Evolutionary conservation across 192 early-diverging fungal species (phyloP), one percentile per base, ranked within the genome.

Genomic region (Coemansia aciculifera): DNA sequence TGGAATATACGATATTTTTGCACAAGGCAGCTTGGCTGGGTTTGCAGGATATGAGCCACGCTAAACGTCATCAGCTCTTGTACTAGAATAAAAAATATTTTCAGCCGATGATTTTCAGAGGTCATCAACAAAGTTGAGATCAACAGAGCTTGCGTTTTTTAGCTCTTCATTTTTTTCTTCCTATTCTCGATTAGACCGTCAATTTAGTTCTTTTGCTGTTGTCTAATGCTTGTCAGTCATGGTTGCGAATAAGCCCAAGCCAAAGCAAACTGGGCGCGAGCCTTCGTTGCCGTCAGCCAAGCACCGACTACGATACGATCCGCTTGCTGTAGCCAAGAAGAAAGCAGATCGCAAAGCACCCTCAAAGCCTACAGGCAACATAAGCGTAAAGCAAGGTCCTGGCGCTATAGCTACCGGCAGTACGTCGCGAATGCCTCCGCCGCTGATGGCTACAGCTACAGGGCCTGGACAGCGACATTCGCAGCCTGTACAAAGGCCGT

Each of bases 1-100:
- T 27, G 5, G 46, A 21, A 21, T 21, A 48, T 19, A 21, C 43
- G 51, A 38, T 62, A 34, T 54, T 71, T 60, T 48, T 73, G 60
- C 38, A 17, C 60, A 24, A 6, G 0, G 0, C 8, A 59, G 27
- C 29, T 59, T 29, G 9, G 21, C 21, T 21, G 21, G 21, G 21
- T 21, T 21, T 21, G 21, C 21, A 21, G 21, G 27, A 27, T 27
- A 27, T 27, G 27, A 27, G 27, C 27, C 27, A 27, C 27, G n/a
- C 57, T 29, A 59, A 27, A 36, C 59, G 38, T 61, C 59, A 39
- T 61, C 38, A 61, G 36, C 24, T 2, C 34, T 60, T 36, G 6
- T 3, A 17, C 23, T 61, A 13, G 7, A 5, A 15, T 27, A 56
- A 44, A 12, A 49, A 51, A 24, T 51, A 51, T 51, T 51, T 51